These are phyloP conservation scores for Cladosporium halotolerans DNA, from an alignment of 2,329 filamentous ascomycete species.

Conservation along the genomic window DNA sequence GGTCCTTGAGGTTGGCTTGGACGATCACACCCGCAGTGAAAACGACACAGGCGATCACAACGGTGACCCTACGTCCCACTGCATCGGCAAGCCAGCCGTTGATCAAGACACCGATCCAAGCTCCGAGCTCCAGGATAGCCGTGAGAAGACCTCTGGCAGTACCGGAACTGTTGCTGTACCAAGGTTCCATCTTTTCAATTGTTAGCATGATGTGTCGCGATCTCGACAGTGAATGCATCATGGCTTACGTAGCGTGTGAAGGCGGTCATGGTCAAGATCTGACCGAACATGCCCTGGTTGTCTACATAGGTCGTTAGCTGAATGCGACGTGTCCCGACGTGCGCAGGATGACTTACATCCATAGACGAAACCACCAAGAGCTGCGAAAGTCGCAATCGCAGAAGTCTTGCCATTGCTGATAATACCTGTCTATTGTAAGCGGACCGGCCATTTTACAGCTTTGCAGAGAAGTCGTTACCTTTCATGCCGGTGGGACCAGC, in stretches of 20 bases:
- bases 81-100: conserved; percentile 48
- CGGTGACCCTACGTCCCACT: conserved; percentile 10
- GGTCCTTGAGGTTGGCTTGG: conserved; percentile 54
- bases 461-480: background rate
- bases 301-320: conserved; percentile 5
- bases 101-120: conserved; percentile 63
- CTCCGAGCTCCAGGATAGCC: conserved; percentile 25
- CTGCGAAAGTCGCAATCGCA: conserved; percentile 23
- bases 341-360: conserved; percentile 13
- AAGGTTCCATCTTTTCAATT: conserved; percentile 3
- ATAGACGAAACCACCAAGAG: conserved; percentile 24
- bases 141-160: conserved; percentile 1
- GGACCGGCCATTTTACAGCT: too few relatives aligned
- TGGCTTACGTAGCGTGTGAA: conserved; percentile 14
- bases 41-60: conserved; percentile 13
- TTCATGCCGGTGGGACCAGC: conserved; percentile 21
- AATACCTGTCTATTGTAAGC: conserved; percentile 5
- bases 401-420: conserved; percentile 20
- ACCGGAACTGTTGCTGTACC: background rate
- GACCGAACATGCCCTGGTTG: conserved; percentile 25
- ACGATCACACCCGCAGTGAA: conserved; percentile 54
- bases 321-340: conserved; percentile 4
- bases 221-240: background rate
- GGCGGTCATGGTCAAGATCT: conserved; percentile 21
- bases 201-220: background rate